Percentiles rank a stretch among this genome's conserved stretches.
Conservation (phyloP, 306 rosid species). For the Vigna reflexopilosa region DNA sequence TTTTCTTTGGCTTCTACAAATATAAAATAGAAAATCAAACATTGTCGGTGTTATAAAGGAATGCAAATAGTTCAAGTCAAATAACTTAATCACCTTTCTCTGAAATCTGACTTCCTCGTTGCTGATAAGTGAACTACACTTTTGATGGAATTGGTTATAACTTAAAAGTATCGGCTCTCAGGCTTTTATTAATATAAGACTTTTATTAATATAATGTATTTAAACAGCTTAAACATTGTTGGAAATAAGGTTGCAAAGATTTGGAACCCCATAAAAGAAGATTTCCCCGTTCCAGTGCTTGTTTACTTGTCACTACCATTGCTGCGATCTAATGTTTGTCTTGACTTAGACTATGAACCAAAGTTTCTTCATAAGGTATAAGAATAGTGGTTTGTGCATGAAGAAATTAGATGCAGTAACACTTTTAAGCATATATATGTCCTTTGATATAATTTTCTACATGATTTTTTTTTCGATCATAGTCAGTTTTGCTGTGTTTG, state of each 20-base stretch:
- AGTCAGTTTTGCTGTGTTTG: not conserved
- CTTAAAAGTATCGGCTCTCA: not conserved
- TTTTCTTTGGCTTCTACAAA: not conserved
- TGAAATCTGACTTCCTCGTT: not conserved
- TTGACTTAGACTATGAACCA: not conserved
- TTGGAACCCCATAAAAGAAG: not conserved
- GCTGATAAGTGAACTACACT: not conserved
- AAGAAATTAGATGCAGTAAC: not conserved
- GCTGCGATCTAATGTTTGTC: not conserved
- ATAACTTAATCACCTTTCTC: not conserved
- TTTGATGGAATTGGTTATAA: not conserved
- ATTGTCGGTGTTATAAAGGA: not conserved
- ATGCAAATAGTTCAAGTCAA: slow-evolving; percentile 1
- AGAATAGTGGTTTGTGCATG: not conserved
- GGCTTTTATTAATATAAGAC: not conserved
- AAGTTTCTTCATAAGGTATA: not conserved
- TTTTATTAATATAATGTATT: slow-evolving; percentile 9
- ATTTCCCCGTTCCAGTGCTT: not conserved
- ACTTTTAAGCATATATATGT: not conserved
- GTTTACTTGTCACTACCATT: not conserved
- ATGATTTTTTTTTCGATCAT: not conserved
- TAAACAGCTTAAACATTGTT: not conserved
- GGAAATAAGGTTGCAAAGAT: not conserved
- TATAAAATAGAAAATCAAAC: not conserved
- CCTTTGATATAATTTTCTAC: not conserved